phyloP scores from a whole-genome alignment of 1,284 basidiomycete genomes.

The Acaromyces ingoldii region DNA sequence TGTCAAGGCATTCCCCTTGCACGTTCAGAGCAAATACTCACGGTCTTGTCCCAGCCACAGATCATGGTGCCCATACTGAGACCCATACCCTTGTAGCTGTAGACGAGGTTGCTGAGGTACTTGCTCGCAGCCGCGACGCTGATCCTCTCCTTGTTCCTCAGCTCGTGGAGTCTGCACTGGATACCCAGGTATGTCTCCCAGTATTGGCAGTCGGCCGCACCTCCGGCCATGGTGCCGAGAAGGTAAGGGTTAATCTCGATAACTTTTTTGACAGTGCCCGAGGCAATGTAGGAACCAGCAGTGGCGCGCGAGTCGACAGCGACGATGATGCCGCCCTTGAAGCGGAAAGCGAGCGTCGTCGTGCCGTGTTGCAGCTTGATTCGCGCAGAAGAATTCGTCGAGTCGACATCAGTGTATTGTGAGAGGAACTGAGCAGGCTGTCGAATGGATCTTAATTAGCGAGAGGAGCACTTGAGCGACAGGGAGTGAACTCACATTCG shows the following conservation, averaged over 20 bases:
- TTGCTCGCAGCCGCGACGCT: conserved; percentile 98
- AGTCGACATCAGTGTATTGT: conserved; percentile 50
- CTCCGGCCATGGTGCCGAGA: conserved; percentile 97
- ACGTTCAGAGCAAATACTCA: conserved; percentile 52
- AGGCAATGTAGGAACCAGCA: conserved; percentile 92
- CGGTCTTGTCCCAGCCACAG: conserved; percentile 99
- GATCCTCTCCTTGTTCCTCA: conserved; percentile 94
- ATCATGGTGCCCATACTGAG: conserved; percentile 99
- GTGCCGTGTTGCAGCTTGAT: conserved; percentile 99
- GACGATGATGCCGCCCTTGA: conserved; percentile 92
- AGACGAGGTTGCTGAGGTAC: conserved; percentile 93
- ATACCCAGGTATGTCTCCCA: conserved; percentile 99
- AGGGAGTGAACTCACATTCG: conserved; percentile 16
- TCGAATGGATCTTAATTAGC: neutral
- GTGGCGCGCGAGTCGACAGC: conserved; percentile 97
- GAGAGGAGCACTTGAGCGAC: neutral
- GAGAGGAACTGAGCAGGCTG: conserved; percentile 44
- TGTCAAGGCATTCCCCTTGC: neutral
- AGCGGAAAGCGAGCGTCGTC: conserved; percentile 95
- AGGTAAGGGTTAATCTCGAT: conserved; percentile 99
- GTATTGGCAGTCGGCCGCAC: conserved; percentile 85
- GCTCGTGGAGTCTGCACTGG: conserved; percentile 92
- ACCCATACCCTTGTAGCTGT: conserved; percentile 98
- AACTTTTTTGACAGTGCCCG: conserved; percentile 57
- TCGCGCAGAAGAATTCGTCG: conserved; percentile 46